Evolutionary conservation across 2,329 filamentous ascomycete species (phyloP), one percentile per base, ranked within the genome.

Genomic region (Aspergillus bombycis): DNA sequence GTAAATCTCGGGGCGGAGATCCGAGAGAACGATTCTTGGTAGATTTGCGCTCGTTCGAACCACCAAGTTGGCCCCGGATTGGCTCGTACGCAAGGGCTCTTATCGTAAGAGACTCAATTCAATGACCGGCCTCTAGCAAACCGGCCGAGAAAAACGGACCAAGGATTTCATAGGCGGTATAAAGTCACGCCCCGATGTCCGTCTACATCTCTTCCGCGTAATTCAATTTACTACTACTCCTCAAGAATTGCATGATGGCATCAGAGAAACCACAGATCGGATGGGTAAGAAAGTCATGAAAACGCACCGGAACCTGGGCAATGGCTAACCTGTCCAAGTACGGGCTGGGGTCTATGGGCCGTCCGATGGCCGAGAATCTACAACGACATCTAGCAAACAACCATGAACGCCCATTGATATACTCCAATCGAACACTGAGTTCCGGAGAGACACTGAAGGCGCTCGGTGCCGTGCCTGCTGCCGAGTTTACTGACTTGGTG

Each of bases 321-420:
- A 23, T 12, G 2, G 46, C 46, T 48, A 28, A 48, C 45, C 9
- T 26, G 7, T 26, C 14, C 14, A 50, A 50, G 46, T 50, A 50
- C 4, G 83, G 83, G 4, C 77, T 85, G 0, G 83, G 84, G 1
- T 85, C 82, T 0, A 85, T 85, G 83, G 84, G 84, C 1, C 72
- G 79, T 0, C 74, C 71, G 1, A 86, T 86, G 84, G 80, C 83
- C 1, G 73, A 71, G 8, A 85, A 85, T 62, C 74, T 85, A 0
- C 83, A 85, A 46, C 79, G 74, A 30, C 72, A 84, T 57, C 64
- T 84, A 0, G 59, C 1, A 1, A 60, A 65, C 0, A 11, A n/a
- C 4, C 21, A 28, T 11, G 46, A 50, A 23, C 23, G 21, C 1
- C 46, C 46, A 28, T 28, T 50, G 23, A 30, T 50, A 1, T 50